Percentiles rank a stretch among this genome's conserved stretches.
phyloP scores from a whole-genome alignment of 257 asterid species.

The Gardenia jasminoides region DNA sequence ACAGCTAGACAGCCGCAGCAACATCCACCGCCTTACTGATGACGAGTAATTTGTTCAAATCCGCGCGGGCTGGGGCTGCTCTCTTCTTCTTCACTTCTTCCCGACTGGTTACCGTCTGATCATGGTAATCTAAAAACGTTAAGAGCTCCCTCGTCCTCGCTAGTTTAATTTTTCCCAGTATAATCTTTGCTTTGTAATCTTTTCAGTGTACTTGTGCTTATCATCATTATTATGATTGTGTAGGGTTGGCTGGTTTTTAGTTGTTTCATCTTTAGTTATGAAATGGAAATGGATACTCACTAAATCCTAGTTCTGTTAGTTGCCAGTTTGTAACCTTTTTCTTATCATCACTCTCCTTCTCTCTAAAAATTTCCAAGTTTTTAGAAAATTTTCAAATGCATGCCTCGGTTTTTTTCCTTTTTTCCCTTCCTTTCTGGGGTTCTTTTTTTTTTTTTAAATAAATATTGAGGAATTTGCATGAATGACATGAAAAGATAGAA shows the following conservation, averaged over 20 bases:
- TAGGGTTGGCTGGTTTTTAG: not conserved
- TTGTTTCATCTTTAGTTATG: no score
- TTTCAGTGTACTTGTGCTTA: not conserved
- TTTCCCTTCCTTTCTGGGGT: no score
- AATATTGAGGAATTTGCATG: no score
- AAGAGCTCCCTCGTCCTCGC: not conserved
- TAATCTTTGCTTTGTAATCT: not conserved
- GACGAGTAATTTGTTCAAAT: not conserved
- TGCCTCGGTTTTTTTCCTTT: no score
- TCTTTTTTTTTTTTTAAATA: no score
- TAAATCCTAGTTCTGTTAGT: not conserved
- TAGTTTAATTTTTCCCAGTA: not conserved
- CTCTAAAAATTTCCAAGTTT: no score
- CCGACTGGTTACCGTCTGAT: not conserved
- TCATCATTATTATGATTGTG: not conserved
- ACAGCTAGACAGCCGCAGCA: constrained; percentile 53
- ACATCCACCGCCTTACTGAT: constrained; percentile 52
- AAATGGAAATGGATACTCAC: not conserved
- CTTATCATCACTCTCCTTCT: no score
- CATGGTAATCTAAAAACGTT: not conserved
- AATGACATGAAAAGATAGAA: no score
- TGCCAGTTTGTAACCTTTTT: no score
- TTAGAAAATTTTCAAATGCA: no score
- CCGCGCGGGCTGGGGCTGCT: not conserved
- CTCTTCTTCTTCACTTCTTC: not conserved